A percentile compares a stretch with the other conserved stretches of the same genome.
These are phyloP conservation scores for Thalia dealbata DNA, from an alignment of 176 grass and related monocot genomes.

Conservation along the genomic window DNA sequence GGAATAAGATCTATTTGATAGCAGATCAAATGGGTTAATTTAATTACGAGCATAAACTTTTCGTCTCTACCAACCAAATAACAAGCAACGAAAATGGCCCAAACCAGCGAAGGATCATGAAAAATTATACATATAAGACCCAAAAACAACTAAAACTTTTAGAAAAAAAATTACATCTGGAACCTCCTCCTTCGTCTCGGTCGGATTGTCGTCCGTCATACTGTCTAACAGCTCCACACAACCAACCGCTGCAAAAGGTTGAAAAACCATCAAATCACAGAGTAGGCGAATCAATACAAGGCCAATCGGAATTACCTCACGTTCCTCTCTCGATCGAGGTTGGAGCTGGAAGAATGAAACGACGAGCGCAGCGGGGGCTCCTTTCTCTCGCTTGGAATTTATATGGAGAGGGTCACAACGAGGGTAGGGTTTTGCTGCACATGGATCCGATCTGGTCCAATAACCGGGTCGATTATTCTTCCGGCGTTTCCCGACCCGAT, in stretches of 20 bases:
- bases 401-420: background rate
- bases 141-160: background rate
- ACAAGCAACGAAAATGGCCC: too few species aligned
- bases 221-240: background rate
- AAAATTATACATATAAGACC: background rate
- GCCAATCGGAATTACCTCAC: background rate
- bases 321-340: too few species aligned
- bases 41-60: background rate
- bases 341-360: too few species aligned
- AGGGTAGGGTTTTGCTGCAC: background rate
- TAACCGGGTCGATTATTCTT: too few species aligned
- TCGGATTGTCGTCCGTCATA: conserved; percentile 38
- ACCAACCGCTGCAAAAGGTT: background rate
- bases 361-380: too few species aligned
- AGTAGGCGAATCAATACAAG: too few species aligned
- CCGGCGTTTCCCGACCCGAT: background rate
- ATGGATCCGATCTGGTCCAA: too few species aligned
- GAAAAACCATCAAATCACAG: background rate
- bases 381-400: background rate
- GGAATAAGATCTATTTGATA: background rate
- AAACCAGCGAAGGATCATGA: background rate
- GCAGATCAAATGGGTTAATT: background rate
- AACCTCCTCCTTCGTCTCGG: conserved; percentile 33
- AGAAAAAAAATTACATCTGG: conserved; percentile 20
- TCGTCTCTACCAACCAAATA: too few species aligned